Base-by-base conservation (phyloP, 2,329 filamentous ascomycete genomes). In the Phialocephala sp. region DNA sequence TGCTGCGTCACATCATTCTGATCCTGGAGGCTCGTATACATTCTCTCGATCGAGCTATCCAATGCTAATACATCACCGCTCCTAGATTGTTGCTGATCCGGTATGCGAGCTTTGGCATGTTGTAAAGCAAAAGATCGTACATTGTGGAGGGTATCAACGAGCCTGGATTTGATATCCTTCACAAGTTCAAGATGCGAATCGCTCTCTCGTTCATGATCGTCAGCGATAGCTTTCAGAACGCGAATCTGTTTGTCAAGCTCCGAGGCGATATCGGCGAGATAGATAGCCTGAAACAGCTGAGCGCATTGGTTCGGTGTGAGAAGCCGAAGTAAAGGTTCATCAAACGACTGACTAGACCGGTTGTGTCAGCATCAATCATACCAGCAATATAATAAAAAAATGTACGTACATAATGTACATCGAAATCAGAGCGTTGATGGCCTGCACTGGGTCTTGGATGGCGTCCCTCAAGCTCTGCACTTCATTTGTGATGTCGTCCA, bases 171-270 rank as follows among this genome's bases (percentile, higher is more conserved):
- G 24, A 54, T 54, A 15, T 54, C 50, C 18, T 32, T 27, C 15
- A 54, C 15, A 3, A 54, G 50, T 12, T 54, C 22, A 18, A 54
- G 50, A n/a, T 54, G 50, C 18, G 50, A 12, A n/a, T 54, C 50
- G 50, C 32, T 27, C 12, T 14, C 12, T 32, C 24, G 24, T n/a
- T 27, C 22, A 54, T 54, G 50, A 6, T 54, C 50, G 6, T 32
- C 50, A 32, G 27, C 50, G 14, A n/a, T 32, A 1, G 50, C 50
- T 18, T n/a, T 27, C 22, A 54, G 18, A 54, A 54, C 50, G 8
- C 8, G 50, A 12, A 54, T 27, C 27, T 54, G 50, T 22, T 54
- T 54, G 11, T 54, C 50, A 4, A 54, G 50, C 18, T 54, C 50
- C 1, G 50, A 32, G 2, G 24, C 22, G 24, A 54, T 18, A 27